Percentiles rank a stretch among this genome's conserved stretches.
These are phyloP conservation scores for Suhomyces anneliseae DNA, from an alignment of 1,139 yeast genomes.

Conservation along the genomic window DNA sequence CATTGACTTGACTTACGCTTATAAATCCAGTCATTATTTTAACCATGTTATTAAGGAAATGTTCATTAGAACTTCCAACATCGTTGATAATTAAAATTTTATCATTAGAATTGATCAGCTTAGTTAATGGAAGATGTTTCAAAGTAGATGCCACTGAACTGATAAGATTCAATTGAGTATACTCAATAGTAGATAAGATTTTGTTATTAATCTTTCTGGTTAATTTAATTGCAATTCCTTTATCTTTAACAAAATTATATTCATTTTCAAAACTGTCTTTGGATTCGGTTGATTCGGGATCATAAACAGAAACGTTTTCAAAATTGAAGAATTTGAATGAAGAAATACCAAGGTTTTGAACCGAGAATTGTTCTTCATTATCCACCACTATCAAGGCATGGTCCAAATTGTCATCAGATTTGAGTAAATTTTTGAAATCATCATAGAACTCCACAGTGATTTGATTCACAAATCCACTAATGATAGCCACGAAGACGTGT, in stretches of 20 bases:
- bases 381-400: conserved; percentile 8
- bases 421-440: conserved; percentile 10
- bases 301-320: conserved; percentile 6
- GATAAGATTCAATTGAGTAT: conserved; percentile 61
- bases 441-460: conserved; percentile 27
- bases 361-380: conserved; percentile 8
- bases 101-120: conserved; percentile 43
- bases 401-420: conserved; percentile 7
- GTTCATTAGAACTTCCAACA: conserved; percentile 17
- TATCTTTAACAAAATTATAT: conserved; percentile 36
- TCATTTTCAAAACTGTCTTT: conserved; percentile 23
- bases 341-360: conserved; percentile 4
- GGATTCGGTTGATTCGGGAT: conserved; percentile 4
- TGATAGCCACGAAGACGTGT: conserved; percentile 23
- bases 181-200: conserved; percentile 32
- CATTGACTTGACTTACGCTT: conserved; percentile 19
- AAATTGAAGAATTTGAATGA: conserved; percentile 3
- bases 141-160: conserved; percentile 63
- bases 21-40: conserved; percentile 36
- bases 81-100: conserved; percentile 35
- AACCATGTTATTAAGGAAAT: conserved; percentile 26
- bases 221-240: conserved; percentile 37
- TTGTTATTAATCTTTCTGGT: conserved; percentile 22
- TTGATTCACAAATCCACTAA: conserved; percentile 33
- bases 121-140: conserved; percentile 54